A percentile compares a stretch with the other conserved stretches of the same genome.
phyloP scores from a whole-genome alignment of 306 rosid species.

The Lathyrus oleraceus region DNA sequence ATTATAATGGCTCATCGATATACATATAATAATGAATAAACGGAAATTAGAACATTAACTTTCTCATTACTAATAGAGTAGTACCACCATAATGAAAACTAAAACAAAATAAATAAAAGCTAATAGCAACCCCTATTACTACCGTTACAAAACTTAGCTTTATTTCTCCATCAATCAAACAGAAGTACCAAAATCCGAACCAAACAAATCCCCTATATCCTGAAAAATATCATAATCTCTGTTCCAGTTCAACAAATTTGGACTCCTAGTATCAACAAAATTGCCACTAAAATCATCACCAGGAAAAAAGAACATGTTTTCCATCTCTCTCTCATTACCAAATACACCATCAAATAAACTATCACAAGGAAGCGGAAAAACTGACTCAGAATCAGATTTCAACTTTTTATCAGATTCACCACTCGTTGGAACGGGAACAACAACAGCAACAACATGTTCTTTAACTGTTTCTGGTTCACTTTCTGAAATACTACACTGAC shows the following conservation, averaged over 20 bases:
- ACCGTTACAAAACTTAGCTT: constrained; percentile 48
- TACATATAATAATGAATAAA: not conserved
- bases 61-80: not conserved
- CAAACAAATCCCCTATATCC: constrained; percentile 81
- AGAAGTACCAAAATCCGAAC: constrained; percentile 60
- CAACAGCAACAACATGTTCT: not conserved
- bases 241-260: constrained; percentile 44
- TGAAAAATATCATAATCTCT: constrained; percentile 60
- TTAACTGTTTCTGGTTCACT: constrained; percentile 45
- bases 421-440: not conserved
- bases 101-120: constrained; percentile 15
- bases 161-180: constrained; percentile 23
- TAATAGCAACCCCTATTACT: not conserved
- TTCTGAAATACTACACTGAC: constrained; percentile 43
- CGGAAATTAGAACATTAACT: not conserved
- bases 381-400: constrained; percentile 26
- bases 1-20: not conserved
- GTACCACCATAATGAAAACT: not conserved
- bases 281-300: constrained; percentile 27
- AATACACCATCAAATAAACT: constrained; percentile 47
- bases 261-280: constrained; percentile 19
- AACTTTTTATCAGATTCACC: constrained; percentile 26
- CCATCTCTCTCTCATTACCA: constrained; percentile 29
- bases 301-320: not conserved
- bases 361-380: constrained; percentile 17